Evolutionary conservation across 2,329 filamentous ascomycete species (phyloP).

Genomic region (Aspergillus brunneoviolaceus): DNA sequence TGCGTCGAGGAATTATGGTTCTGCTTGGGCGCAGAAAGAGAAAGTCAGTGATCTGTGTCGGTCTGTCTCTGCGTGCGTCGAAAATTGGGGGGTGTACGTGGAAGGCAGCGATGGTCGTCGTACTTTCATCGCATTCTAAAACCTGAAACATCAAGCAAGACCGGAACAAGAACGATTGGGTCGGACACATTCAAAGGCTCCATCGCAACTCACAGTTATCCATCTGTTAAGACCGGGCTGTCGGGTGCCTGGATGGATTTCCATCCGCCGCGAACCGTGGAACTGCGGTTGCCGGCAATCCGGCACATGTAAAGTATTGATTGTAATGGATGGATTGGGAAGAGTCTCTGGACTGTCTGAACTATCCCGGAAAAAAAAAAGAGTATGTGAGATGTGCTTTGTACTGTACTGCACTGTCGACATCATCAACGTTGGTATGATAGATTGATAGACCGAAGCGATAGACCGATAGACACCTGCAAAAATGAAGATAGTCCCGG

Average conservation of each 20-base stretch:
- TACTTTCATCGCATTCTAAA: not conserved
- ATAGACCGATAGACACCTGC: not conserved
- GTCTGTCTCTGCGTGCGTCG: not conserved
- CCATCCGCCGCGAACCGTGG: conserved; percentile 7
- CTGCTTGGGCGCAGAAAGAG: not conserved
- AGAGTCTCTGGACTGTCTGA: not conserved
- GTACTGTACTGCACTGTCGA: not conserved
- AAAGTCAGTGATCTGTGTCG: not conserved
- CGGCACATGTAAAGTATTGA: not conserved
- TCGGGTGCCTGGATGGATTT: conserved; percentile 5
- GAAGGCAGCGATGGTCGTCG: not conserved
- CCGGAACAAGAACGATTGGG: not conserved
- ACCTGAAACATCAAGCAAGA: not conserved
- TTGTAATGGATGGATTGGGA: not conserved
- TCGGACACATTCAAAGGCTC: not conserved
- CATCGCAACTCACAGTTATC: not conserved
- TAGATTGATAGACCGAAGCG: not conserved
- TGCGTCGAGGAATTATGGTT: not conserved
- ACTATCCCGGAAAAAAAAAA: too few species aligned
- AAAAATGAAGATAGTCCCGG: not conserved
- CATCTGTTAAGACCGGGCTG: not conserved
- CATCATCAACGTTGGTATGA: not conserved
- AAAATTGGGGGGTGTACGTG: not conserved
- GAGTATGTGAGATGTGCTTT: not conserved
- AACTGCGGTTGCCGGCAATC: conserved; percentile 2